phyloP scores from a whole-genome alignment of 1,284 basidiomycete genomes.

The Ustilago esculenta region DNA sequence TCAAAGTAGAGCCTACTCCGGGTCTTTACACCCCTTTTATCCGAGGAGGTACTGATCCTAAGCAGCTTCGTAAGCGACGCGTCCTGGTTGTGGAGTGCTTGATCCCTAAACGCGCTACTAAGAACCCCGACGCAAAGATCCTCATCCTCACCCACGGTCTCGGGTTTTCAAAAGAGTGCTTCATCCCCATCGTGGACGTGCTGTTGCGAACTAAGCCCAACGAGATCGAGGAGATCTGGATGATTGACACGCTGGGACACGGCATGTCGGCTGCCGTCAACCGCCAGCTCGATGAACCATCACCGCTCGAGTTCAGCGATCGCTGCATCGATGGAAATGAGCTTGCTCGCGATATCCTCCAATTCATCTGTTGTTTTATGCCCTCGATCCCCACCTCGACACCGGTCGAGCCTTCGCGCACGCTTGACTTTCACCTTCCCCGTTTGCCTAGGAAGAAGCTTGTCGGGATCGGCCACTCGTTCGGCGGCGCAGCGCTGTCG shows the following conservation, averaged over 20 bases:
- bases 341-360: slow-evolving; percentile 39
- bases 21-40: slow-evolving; percentile 44
- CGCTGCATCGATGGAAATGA: slow-evolving; percentile 50
- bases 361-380: slow-evolving; percentile 50
- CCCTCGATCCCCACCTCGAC: slow-evolving; percentile 32
- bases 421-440: slow-evolving; percentile 42
- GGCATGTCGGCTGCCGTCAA: slow-evolving; percentile 44
- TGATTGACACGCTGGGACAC: slow-evolving; percentile 46
- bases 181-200: slow-evolving; percentile 36
- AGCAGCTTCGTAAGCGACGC: slow-evolving; percentile 38
- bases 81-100: slow-evolving; percentile 40
- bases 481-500: slow-evolving; percentile 32
- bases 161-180: slow-evolving; percentile 44
- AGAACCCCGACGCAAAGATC: slow-evolving; percentile 39
- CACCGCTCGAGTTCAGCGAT: slow-evolving; percentile 41
- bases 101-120: slow-evolving; percentile 33
- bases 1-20: slow-evolving; percentile 39
- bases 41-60: slow-evolving; percentile 33
- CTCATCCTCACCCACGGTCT: slow-evolving; percentile 42
- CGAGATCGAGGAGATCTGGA: slow-evolving; percentile 45
- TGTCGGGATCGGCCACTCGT: slow-evolving; percentile 48
- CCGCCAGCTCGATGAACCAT: slow-evolving; percentile 36
- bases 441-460: slow-evolving; percentile 40
- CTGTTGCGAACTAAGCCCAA: slow-evolving; percentile 32
- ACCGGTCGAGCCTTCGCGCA: slow-evolving; percentile 32